phyloP scores from a whole-genome alignment of 352 stramenopile species.

The Aphanomyces stellatus region DNA sequence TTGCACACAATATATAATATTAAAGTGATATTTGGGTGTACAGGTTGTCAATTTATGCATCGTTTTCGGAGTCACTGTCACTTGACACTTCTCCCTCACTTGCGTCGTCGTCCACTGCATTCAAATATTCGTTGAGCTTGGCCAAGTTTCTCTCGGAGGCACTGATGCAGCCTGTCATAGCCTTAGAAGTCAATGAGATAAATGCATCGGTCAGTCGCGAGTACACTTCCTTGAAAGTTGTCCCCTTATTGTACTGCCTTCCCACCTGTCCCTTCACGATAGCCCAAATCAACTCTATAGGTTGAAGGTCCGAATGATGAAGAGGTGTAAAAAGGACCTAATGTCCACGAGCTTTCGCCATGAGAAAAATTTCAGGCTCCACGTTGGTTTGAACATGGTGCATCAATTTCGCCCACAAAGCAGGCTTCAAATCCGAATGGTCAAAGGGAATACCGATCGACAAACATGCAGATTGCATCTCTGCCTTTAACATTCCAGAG shows the following conservation, averaged over 20 bases:
- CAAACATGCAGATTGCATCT: background rate
- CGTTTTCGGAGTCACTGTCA: too few species aligned
- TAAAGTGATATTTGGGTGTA: background rate
- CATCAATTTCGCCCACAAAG: conserved; percentile 8
- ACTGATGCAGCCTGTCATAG: background rate
- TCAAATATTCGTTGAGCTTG: too few species aligned
- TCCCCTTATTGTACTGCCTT: background rate
- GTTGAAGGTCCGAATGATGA: conserved; percentile 24
- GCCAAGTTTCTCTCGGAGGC: too few species aligned
- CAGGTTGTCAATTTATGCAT: too few species aligned
- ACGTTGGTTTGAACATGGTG: conserved; percentile 17
- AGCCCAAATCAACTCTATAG: conserved; percentile 22
- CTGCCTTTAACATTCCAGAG: background rate
- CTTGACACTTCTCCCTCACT: too few species aligned
- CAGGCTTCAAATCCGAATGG: background rate
- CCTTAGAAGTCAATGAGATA: background rate
- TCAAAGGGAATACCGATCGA: background rate
- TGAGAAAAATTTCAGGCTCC: background rate
- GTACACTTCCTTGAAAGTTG: background rate
- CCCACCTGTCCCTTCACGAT: conserved; percentile 20
- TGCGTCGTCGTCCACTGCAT: too few species aligned
- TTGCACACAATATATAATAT: background rate
- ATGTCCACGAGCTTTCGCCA: conserved; percentile 16
- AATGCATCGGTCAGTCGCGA: background rate
- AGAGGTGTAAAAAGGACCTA: conserved; percentile 22